These are phyloP conservation scores for Sclerotinia spermophila DNA, from an alignment of 2,329 filamentous ascomycete species.

Conservation along the genomic window DNA sequence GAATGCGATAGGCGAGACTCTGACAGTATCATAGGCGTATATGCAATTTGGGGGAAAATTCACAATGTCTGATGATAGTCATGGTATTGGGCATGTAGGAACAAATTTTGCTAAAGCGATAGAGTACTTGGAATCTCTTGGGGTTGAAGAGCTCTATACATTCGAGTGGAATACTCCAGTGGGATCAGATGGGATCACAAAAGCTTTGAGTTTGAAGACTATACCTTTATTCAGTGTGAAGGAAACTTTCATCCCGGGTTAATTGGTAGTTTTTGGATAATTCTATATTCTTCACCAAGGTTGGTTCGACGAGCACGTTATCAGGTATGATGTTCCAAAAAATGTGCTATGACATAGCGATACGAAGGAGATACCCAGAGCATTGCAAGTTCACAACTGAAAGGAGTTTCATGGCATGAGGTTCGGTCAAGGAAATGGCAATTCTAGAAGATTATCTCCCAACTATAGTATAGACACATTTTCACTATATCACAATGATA, in stretches of 20 bases:
- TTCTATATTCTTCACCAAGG: neutral
- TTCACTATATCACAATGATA: neutral
- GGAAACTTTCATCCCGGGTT: slow-evolving; percentile 25
- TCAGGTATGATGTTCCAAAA: neutral
- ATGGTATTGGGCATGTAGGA: slow-evolving; percentile 82
- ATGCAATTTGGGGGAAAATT: slow-evolving; percentile 71
- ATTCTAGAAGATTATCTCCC: no score
- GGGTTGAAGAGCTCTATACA: slow-evolving; percentile 55
- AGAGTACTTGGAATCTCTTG: slow-evolving; percentile 64
- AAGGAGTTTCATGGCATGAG: neutral
- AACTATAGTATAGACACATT: neutral
- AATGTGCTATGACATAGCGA: neutral
- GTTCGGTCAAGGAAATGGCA: no score
- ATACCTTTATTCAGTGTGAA: slow-evolving; percentile 27
- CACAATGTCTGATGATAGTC: slow-evolving; percentile 92
- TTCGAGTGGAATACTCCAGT: slow-evolving; percentile 22
- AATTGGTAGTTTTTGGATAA: neutral
- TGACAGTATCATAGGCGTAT: slow-evolving; percentile 49
- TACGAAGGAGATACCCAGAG: neutral
- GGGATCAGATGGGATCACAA: neutral
- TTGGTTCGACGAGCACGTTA: no score
- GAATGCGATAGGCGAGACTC: neutral
- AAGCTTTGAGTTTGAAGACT: slow-evolving; percentile 17
- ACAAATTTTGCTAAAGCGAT: slow-evolving; percentile 73
- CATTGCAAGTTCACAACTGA: neutral